A percentile compares a stretch with the other conserved stretches of the same genome.
Conservation (phyloP, 257 asterid species). For the Nicotiana tabacum region DNA sequence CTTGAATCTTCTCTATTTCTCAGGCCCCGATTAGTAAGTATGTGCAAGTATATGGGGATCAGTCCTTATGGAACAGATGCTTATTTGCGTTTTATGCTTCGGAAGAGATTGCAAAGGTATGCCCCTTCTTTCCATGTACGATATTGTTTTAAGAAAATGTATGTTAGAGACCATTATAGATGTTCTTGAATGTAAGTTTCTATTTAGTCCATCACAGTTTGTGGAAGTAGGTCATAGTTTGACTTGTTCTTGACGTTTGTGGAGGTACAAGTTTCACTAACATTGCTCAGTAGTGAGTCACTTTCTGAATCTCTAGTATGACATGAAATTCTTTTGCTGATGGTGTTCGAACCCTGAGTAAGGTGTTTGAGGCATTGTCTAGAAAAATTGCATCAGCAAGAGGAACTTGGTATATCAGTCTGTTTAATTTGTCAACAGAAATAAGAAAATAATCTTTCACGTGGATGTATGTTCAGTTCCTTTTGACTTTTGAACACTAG, state of each 20-base stretch:
- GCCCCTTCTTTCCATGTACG: conserved; percentile 20
- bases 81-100: conserved; percentile 78
- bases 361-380: not conserved
- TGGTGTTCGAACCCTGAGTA: not conserved
- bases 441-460: not conserved
- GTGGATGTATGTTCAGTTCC: conserved; percentile 4
- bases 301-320: not conserved
- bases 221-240: conserved; percentile 3
- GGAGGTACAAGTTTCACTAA: not conserved
- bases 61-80: conserved; percentile 81
- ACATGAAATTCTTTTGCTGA: not conserved
- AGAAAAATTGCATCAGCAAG: not conserved
- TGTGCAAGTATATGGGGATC: conserved; percentile 98
- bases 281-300: not conserved
- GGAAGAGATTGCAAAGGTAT: conserved; percentile 73
- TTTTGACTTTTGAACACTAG: not conserved
- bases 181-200: not conserved
- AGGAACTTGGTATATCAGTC: not conserved
- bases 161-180: not conserved
- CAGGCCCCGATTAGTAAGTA: conserved; percentile 87
- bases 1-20: conserved; percentile 10
- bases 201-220: not conserved
- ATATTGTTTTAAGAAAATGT: conserved; percentile 6
- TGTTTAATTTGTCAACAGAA: not conserved
- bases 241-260: not conserved